Base-by-base conservation (phyloP, 2,329 filamentous ascomycete genomes). In the Neodidymelliopsis sp. region DNA sequence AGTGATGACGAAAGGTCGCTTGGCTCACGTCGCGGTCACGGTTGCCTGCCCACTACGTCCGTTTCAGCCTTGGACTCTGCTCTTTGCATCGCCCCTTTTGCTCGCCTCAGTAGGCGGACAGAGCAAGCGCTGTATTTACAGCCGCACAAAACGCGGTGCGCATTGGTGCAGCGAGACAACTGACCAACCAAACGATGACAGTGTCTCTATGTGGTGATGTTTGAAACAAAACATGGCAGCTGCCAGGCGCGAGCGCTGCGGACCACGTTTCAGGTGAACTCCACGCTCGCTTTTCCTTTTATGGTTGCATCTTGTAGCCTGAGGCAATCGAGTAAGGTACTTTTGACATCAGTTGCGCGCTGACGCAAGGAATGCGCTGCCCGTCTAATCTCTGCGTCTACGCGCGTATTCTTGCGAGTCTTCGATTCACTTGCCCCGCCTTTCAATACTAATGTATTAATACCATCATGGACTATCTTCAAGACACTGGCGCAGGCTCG, bases 21-120 rank as follows among this genome's bases (percentile, higher is more conserved):
- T 52, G 44, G 46, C 47, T 31, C n/a, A 34, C 28, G 13, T 12
- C 9, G 12, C 15, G 3, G 29, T 8, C 31, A 40, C 36, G 37
- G 42, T 27, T 46, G 49, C 45, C 49, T 54, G 24, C 31, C 10
- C 22, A n/a, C 43, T 10, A 15, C 23, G n/a, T 29, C 27, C 42
- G 54, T 54, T 57, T 54, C 43, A 52, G 54, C 54, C 54, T 45
- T 33, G 23, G n/a, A 37, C 24, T 22, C 39, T 29, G 16, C 28
- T 39, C 28, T 16, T 19, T 33, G 22, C 23, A 20, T 20, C 29
- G 13, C 23, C 24, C 19, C 13, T 44, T 39, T 16, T 34, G 29
- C 47, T 39, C 39, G 13, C 16, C 20, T 33, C 19, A 27, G 16
- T 12, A 33, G 31, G 28, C 38, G 24, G 28, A 18, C 23, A 16